Conservation (phyloP, 2,329 filamentous ascomycete species). For the Thelonectria blattea region DNA sequence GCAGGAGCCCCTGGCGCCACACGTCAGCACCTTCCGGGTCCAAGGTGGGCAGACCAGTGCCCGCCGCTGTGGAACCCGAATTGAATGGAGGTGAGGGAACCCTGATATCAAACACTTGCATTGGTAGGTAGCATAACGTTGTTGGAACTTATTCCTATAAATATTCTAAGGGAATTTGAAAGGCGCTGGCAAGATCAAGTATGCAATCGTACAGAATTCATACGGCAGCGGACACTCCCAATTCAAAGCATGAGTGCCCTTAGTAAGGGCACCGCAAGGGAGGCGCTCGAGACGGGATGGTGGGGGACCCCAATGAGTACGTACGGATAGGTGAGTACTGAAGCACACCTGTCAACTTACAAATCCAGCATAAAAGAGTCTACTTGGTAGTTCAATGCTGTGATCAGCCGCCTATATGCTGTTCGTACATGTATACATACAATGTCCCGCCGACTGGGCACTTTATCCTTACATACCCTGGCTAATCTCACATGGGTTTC, state of each 20-base stretch:
- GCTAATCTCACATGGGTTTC: not conserved
- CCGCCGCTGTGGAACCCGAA: too few species aligned
- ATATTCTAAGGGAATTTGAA: too few species aligned
- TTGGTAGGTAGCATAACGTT: too few species aligned
- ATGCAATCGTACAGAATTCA: too few species aligned
- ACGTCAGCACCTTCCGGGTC: conserved; percentile 10
- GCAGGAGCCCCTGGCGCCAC: conserved; percentile 17
- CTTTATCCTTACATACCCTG: conserved; percentile 17
- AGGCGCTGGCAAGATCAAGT: too few species aligned
- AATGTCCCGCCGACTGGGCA: conserved; percentile 20
- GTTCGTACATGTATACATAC: conserved; percentile 39
- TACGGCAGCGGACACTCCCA: too few species aligned
- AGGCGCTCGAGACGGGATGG: not conserved
- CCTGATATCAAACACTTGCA: too few species aligned
- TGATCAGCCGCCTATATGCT: conserved; percentile 20
- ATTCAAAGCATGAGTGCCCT: too few species aligned
- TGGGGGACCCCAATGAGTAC: not conserved
- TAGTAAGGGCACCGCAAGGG: too few species aligned
- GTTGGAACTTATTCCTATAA: too few species aligned
- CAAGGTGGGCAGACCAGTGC: not conserved
- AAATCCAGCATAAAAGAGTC: not conserved
- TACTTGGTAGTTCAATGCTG: conserved; percentile 1
- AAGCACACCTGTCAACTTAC: not conserved
- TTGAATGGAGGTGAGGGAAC: too few species aligned
- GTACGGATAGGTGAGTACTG: too few species aligned